Percentiles rank a stretch among this genome's conserved stretches.
phyloP scores from a whole-genome alignment of 768 basidiomycete genomes.

The Lactarius indigo region DNA sequence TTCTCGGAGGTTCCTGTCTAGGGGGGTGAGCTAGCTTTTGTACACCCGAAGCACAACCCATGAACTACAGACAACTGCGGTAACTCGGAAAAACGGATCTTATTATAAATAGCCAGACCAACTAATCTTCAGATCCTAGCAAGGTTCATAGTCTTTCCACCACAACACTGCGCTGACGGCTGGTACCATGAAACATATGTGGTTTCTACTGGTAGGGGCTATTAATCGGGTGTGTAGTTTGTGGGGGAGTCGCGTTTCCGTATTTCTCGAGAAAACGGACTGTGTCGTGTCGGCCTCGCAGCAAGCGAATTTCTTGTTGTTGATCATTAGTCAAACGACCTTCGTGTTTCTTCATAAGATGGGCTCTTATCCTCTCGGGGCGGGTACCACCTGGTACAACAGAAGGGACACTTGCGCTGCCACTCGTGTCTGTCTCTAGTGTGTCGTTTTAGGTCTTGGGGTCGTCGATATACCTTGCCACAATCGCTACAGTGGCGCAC shows the following conservation, averaged over 20 bases:
- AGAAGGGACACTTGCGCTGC: background rate
- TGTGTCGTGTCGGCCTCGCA: background rate
- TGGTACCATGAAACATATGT: background rate
- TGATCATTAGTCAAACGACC: background rate
- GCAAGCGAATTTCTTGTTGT: background rate
- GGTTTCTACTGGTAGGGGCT: background rate
- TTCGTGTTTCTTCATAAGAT: background rate
- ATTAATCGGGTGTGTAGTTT: background rate
- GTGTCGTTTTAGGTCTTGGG: background rate
- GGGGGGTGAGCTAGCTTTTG: background rate
- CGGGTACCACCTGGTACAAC: slow-evolving; percentile 2
- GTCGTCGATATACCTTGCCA: background rate
- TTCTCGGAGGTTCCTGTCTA: no score
- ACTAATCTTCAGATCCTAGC: background rate
- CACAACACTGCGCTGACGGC: background rate
- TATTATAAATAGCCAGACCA: background rate
- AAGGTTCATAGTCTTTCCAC: background rate
- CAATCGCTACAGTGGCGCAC: background rate
- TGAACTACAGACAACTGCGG: background rate
- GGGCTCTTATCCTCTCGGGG: slow-evolving; percentile 1
- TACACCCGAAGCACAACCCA: background rate
- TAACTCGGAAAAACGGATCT: background rate
- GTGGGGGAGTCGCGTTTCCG: background rate
- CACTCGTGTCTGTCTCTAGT: background rate
- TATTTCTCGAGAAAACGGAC: slow-evolving; percentile 2